Conservation (phyloP, 1,139 yeast genomes). For the Oligophagozyma castellii region DNA sequence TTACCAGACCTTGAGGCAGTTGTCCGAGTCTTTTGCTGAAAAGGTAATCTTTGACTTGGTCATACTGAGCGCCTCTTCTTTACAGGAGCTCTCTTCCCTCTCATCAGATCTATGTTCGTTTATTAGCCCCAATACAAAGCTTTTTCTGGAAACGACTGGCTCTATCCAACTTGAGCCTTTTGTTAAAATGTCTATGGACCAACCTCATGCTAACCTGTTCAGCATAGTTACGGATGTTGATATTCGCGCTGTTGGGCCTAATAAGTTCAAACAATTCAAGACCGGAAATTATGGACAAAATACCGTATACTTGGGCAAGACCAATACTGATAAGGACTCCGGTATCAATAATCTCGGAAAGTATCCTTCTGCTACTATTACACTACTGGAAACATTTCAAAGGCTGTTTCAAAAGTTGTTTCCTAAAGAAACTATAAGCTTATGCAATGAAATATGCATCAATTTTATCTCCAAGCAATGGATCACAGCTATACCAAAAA, state of each 20-base stretch:
- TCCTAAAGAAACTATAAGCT: constrained; percentile 27
- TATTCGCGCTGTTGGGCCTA: constrained; percentile 31
- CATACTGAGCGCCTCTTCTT: constrained; percentile 32
- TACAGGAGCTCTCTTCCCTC: constrained; percentile 33
- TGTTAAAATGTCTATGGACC: constrained; percentile 28
- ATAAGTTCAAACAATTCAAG: constrained; percentile 24
- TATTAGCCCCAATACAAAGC: constrained; percentile 30
- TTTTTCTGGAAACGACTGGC: constrained; percentile 57
- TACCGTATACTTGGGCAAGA: constrained; percentile 20
- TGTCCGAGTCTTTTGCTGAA: constrained; percentile 3
- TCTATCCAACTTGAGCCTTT: constrained; percentile 62
- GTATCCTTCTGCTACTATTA: constrained; percentile 14
- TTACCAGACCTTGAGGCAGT: constrained; percentile 11
- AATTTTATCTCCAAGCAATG: constrained; percentile 69
- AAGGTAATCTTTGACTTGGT: constrained; percentile 32
- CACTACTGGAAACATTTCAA: constrained; percentile 18
- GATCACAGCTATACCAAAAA: constrained; percentile 68
- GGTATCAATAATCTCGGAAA: constrained; percentile 2
- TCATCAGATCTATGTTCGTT: constrained; percentile 27
- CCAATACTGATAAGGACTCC: constrained; percentile 5
- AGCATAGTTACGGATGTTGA: constrained; percentile 58
- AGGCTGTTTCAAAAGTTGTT: constrained; percentile 20
- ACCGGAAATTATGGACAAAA: constrained; percentile 9
- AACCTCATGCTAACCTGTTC: constrained; percentile 30
- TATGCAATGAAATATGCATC: constrained; percentile 29